These are phyloP conservation scores for Ambispora gerdemannii DNA, from an alignment of 192 early-diverging fungal species.

Conservation along the genomic window DNA sequence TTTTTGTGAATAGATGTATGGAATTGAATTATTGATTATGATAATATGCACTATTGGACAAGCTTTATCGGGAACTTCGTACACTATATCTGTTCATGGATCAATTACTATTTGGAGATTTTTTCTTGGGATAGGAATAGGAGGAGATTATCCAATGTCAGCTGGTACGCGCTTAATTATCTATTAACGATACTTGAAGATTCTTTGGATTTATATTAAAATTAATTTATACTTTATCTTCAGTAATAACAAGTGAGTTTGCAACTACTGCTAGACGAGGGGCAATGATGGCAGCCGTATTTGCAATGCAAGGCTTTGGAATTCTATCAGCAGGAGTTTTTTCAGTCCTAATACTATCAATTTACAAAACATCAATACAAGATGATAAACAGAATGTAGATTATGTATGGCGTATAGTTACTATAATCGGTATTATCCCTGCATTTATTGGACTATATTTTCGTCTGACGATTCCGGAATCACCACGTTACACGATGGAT, in stretches of 20 bases:
- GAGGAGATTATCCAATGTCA: constrained; percentile 94
- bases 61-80: constrained; percentile 68
- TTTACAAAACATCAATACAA: constrained; percentile 65
- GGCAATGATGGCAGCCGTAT: constrained; percentile 78
- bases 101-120: constrained; percentile 84
- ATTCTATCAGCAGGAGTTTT: constrained; percentile 73
- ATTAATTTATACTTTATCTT: constrained; percentile 68
- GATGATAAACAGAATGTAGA: constrained; percentile 66
- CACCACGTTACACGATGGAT: constrained; percentile 70
- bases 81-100: constrained; percentile 56
- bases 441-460: constrained; percentile 78
- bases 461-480: constrained; percentile 81
- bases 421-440: constrained; percentile 78
- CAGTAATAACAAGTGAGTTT: constrained; percentile 85
- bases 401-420: constrained; percentile 83
- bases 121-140: constrained; percentile 87
- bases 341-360: constrained; percentile 61
- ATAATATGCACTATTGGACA: constrained; percentile 83
- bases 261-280: constrained; percentile 74
- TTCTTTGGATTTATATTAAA: background rate
- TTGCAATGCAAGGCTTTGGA: constrained; percentile 91
- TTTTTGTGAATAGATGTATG: constrained; percentile 61
- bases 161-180: constrained; percentile 43
- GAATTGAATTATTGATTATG: constrained; percentile 86
- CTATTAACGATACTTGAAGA: background rate